A percentile compares a stretch with the other conserved stretches of the same genome.
Conservation (phyloP, 2,329 filamentous ascomycete genomes). For the Fusarium sp. region DNA sequence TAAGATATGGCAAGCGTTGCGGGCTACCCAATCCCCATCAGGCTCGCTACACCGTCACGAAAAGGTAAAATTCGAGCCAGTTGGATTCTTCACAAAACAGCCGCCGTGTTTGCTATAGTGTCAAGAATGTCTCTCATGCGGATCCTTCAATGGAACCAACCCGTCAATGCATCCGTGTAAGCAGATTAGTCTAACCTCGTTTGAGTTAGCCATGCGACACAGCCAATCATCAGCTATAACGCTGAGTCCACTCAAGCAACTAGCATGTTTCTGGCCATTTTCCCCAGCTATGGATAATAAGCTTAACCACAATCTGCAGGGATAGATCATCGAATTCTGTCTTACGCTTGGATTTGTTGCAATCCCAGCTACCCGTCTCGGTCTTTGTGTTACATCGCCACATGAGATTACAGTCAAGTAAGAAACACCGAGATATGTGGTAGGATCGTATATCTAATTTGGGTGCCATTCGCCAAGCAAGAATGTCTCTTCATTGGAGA, state of each 20-base stretch:
- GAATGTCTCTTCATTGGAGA: slow-evolving; percentile 34
- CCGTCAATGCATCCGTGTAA: neutral
- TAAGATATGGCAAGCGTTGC: neutral
- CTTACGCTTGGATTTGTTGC: neutral
- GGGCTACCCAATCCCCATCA: neutral
- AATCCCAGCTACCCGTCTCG: neutral
- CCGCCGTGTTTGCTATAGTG: neutral
- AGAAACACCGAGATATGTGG: neutral
- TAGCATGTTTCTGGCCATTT: neutral
- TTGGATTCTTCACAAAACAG: neutral
- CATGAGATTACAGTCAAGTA: neutral
- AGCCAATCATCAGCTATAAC: neutral
- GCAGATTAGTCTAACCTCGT: neutral
- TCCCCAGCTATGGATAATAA: neutral
- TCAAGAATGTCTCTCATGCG: neutral
- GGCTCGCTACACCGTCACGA: neutral
- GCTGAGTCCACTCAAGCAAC: neutral
- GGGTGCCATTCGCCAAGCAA: slow-evolving; percentile 34
- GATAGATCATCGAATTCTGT: neutral
- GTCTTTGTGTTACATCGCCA: neutral
- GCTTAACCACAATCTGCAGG: neutral
- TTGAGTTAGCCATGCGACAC: slow-evolving; percentile 8
- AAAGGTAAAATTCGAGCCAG: neutral
- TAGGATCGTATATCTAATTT: slow-evolving; percentile 1
- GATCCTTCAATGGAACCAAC: neutral